A percentile compares a stretch with the other conserved stretches of the same genome.
phyloP scores from a whole-genome alignment of 805 yeast genomes.

The Zygosaccharomyces lentus region DNA sequence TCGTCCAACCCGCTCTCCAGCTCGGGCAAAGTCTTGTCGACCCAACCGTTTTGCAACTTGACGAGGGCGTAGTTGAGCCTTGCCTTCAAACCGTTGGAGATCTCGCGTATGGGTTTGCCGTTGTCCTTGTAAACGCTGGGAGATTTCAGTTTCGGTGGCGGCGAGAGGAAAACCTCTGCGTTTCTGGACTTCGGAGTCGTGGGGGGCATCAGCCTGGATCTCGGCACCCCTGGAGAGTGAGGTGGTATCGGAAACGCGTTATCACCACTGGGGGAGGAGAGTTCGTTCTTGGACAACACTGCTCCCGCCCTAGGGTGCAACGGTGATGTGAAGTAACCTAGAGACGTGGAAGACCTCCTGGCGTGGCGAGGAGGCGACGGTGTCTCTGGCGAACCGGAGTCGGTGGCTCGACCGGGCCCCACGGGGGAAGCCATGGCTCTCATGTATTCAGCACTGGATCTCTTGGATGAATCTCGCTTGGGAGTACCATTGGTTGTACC shows the following conservation, averaged over 20 bases:
- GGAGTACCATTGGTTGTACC: conserved; percentile 13
- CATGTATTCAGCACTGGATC: conserved; percentile 17
- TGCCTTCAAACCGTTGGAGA: conserved; percentile 39
- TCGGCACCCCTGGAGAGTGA: conserved; percentile 16
- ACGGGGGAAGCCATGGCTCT: conserved; percentile 16
- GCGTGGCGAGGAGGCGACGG: conserved; percentile 26
- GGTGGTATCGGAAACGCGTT: conserved; percentile 17
- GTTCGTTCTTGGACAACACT: conserved; percentile 3
- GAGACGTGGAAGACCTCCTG: conserved; percentile 25
- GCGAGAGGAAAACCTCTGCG: conserved; percentile 32
- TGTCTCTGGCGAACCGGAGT: conserved; percentile 21
- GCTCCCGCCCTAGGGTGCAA: conserved; percentile 17
- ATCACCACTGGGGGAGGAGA: conserved; percentile 3
- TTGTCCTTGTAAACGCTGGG: conserved; percentile 25
- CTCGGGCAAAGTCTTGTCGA: conserved; percentile 29
- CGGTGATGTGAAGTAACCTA: conserved; percentile 30
- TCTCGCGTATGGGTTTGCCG: conserved; percentile 39
- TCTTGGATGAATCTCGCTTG: conserved; percentile 14
- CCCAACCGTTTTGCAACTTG: conserved; percentile 37
- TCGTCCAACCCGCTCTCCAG: conserved; percentile 20
- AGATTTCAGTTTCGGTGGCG: conserved; percentile 32
- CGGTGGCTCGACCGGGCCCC: conserved; percentile 9
- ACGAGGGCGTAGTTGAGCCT: conserved; percentile 41
- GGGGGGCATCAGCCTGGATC: conserved; percentile 28
- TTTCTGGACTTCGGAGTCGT: conserved; percentile 34